phyloP scores from a whole-genome alignment of 345 rosid genomes.

The Salix udensis region DNA sequence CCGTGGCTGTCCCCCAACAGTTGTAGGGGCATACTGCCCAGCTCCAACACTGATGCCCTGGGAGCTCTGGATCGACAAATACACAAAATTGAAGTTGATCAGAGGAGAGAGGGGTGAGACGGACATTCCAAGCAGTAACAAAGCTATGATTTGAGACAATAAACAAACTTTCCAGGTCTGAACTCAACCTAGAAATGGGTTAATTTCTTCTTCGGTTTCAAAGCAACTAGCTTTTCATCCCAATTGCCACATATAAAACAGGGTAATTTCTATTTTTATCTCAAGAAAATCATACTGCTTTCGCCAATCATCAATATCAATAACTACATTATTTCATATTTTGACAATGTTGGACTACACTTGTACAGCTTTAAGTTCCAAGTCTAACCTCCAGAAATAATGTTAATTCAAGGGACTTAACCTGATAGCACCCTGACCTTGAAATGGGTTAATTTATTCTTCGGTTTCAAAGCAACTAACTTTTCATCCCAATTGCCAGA shows the following conservation, averaged over 20 bases:
- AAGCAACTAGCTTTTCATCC: neutral
- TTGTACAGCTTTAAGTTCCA: neutral
- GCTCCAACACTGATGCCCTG: constrained; percentile 40
- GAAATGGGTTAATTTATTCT: neutral
- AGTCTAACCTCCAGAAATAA: neutral
- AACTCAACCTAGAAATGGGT: neutral
- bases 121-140: neutral
- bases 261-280: neutral
- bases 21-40: constrained; percentile 58
- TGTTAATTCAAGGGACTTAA: neutral
- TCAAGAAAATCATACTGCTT: neutral
- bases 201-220: neutral
- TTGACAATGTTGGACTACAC: neutral
- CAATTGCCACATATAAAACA: neutral
- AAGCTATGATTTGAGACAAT: neutral
- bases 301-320: neutral
- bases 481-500: neutral
- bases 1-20: constrained; percentile 73
- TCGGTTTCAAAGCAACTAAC: neutral
- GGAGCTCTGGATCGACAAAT: constrained; percentile 31
- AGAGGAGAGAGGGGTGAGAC: neutral
- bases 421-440: neutral
- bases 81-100: constrained; percentile 4
- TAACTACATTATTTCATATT: too few relatives aligned
- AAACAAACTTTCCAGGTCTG: neutral